Base-by-base conservation (phyloP, 2,329 filamentous ascomycete species). In the Trichothecium sympodiale region DNA sequence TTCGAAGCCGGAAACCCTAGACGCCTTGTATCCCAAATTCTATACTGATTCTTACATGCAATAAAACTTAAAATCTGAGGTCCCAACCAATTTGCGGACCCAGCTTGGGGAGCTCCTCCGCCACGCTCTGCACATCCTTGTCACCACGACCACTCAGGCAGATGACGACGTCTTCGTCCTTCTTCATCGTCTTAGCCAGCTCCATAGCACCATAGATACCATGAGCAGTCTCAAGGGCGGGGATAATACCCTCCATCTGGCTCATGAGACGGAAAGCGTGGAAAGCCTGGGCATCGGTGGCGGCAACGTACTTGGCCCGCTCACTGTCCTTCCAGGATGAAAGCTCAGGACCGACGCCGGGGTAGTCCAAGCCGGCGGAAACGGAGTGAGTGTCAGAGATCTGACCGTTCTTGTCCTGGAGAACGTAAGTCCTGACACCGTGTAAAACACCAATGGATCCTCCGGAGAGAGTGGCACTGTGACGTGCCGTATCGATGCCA, bases 91-190 rank as follows among this genome's bases (percentile, higher is more conserved):
- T 96, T 67, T 82, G 69, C 7, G 91, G 91, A 0, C 91, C 89
- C 42, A 98, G 60, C 47, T 72, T 83, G 14, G 89, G 89, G 53
- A 98, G 63, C 62, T 94, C 86, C 53, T 98, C 91, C 1, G 91
- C 91, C 35, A 98, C 89, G 51, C 85, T 94, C 74, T 98, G 88
- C 40, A 98, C 91, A 54, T 98, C 91, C 76, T 98, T 98, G 62
- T 98, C 91, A 43, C 91, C 91, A 48, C 91, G 71, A 7, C 91
- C 91, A 53, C 83, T 93, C 27, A 98, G 59, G 62, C 91, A 96
- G 43, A 98, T 88, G 40, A 98, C 89, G 18, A 98, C 65, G 52
- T 96, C 87, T 62, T 95, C 66, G 35, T 75, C 87, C 65, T 87
- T 84, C 46, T 72, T 71, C 85, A 95, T 39, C 39, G 80, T 85